Conservation (phyloP, 2,329 filamentous ascomycete genomes). For the Plenodomus biglobosus region DNA sequence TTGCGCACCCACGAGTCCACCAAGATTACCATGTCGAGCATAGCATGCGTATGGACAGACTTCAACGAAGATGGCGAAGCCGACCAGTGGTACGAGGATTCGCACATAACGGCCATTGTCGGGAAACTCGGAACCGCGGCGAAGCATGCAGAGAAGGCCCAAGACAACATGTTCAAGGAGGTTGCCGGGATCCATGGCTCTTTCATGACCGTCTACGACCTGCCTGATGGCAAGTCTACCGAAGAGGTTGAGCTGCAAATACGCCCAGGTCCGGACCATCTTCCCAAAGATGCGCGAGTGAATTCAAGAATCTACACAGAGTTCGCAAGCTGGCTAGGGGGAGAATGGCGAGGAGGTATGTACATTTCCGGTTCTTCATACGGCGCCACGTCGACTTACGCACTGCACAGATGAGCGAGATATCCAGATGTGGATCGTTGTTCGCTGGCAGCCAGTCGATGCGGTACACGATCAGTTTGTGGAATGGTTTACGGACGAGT, state of each 20-base stretch:
- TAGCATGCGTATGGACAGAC: conserved; percentile 16
- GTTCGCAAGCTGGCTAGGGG: conserved; percentile 9
- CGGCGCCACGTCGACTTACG: conserved; percentile 1
- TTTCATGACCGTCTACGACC: conserved; percentile 15
- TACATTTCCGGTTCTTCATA: neutral
- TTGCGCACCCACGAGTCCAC: neutral
- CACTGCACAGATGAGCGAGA: conserved; percentile 8
- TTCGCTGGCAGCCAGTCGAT: conserved; percentile 13
- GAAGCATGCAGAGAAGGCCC: conserved; percentile 7
- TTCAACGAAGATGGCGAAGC: conserved; percentile 8
- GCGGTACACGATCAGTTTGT: conserved; percentile 13
- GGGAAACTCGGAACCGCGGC: conserved; percentile 9
- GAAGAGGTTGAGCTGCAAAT: conserved; percentile 11
- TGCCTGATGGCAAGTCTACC: conserved; percentile 7
- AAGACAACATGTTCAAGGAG: conserved; percentile 18
- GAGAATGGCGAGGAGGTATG: conserved; percentile 16
- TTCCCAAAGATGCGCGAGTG: conserved; percentile 10
- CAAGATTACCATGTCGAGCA: conserved; percentile 10
- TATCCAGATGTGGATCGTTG: conserved; percentile 15
- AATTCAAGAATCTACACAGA: conserved; percentile 12
- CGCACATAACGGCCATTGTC: conserved; percentile 9
- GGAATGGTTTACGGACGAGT: conserved; percentile 14
- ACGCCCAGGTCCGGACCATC: neutral
- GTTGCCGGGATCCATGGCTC: conserved; percentile 9
- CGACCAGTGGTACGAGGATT: conserved; percentile 11